Percentiles rank a stretch among this genome's conserved stretches.
Conservation (phyloP, 2,329 filamentous ascomycete species). For the Arachnomyces sp. region DNA sequence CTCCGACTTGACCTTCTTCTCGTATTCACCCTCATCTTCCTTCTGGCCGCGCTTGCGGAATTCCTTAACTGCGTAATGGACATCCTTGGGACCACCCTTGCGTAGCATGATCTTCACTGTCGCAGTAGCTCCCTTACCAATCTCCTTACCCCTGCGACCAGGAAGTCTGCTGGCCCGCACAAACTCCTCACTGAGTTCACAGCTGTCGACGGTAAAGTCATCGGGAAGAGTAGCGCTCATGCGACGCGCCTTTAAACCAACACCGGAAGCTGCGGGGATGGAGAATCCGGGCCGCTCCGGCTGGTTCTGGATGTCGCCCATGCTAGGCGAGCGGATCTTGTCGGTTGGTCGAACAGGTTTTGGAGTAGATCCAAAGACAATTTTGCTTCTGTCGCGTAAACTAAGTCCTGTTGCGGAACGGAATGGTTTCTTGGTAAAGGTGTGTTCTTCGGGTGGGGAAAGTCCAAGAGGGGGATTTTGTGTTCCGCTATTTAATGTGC, state of each 20-base stretch:
- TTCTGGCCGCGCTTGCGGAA: slow-evolving; percentile 64
- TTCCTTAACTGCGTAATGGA: slow-evolving; percentile 73
- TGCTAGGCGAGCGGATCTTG: slow-evolving; percentile 20
- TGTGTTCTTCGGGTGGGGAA: slow-evolving; percentile 6
- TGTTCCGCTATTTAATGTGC: slow-evolving; percentile 20
- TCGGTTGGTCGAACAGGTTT: slow-evolving; percentile 12
- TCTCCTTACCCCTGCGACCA: slow-evolving; percentile 62
- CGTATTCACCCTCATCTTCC: slow-evolving; percentile 66
- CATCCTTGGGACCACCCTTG: slow-evolving; percentile 54
- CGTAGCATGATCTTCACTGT: slow-evolving; percentile 73
- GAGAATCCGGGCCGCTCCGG: slow-evolving; percentile 24
- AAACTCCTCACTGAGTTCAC: slow-evolving; percentile 60
- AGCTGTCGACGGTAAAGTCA: slow-evolving; percentile 63
- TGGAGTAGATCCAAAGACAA: slow-evolving; percentile 18
- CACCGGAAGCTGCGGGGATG: slow-evolving; percentile 59
- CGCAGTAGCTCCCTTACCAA: slow-evolving; percentile 76
- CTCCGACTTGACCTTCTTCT: slow-evolving; percentile 85
- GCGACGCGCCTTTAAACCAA: slow-evolving; percentile 68
- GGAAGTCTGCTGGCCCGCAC: slow-evolving; percentile 62
- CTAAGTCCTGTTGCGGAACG: slow-evolving; percentile 18
- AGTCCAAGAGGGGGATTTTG: slow-evolving; percentile 6
- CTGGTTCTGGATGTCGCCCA: slow-evolving; percentile 17
- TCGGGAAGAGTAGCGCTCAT: slow-evolving; percentile 66
- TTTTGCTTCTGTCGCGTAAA: slow-evolving; percentile 16
- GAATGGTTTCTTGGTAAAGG: slow-evolving; percentile 9